These are phyloP conservation scores for Cicer chorassanicum DNA, from an alignment of 306 rosid species.

Conservation along the genomic window DNA sequence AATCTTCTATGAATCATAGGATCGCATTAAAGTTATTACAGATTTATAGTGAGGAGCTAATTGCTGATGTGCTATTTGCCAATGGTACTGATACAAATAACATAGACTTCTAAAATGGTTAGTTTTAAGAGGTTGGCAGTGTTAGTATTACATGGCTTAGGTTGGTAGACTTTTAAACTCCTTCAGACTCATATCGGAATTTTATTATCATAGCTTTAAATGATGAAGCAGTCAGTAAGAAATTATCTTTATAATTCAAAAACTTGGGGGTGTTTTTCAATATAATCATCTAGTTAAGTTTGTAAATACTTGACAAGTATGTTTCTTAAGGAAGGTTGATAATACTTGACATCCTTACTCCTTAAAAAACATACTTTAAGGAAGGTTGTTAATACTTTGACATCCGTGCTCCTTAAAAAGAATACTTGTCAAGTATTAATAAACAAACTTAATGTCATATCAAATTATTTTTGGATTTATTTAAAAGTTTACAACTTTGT, in stretches of 20 bases:
- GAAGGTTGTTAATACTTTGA: too few relatives aligned
- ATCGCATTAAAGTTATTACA: constrained; percentile 77
- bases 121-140: background rate
- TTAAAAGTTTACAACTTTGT: too few relatives aligned
- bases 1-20: constrained; percentile 61
- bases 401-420: too few relatives aligned
- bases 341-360: too few relatives aligned
- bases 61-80: constrained; percentile 84
- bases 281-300: too few relatives aligned
- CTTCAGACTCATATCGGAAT: background rate
- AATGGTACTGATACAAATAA: constrained; percentile 64
- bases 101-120: background rate
- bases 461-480: too few relatives aligned
- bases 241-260: constrained; percentile 18
- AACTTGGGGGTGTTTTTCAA: too few relatives aligned
- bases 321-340: too few relatives aligned
- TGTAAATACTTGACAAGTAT: too few relatives aligned
- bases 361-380: too few relatives aligned
- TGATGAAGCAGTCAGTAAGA: background rate
- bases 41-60: constrained; percentile 89
- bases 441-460: too few relatives aligned
- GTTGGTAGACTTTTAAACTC: background rate
- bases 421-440: too few relatives aligned
- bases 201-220: constrained; percentile 7
- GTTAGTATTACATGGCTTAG: background rate